Conservation (phyloP, 1,139 yeast species). For the Protomyces gravidus region DNA sequence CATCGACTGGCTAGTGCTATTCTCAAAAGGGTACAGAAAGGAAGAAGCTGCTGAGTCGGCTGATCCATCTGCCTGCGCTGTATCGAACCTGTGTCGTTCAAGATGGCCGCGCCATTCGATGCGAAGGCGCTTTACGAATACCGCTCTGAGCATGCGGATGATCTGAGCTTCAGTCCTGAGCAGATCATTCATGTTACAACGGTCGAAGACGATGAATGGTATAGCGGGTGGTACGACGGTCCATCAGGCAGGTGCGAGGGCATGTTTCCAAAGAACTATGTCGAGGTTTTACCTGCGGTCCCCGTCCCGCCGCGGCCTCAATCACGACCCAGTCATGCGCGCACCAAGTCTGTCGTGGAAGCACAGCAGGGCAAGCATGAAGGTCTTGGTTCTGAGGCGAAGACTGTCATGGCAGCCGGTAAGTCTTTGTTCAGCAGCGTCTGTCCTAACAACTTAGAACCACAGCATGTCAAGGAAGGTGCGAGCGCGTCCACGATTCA, state of each 20-base stretch:
- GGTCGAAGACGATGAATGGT: conserved; percentile 90
- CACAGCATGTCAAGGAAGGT: no score
- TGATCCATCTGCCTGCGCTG: no score
- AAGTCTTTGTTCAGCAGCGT: no score
- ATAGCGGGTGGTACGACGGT: conserved; percentile 58
- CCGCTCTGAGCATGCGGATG: conserved; percentile 77
- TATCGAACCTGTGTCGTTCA: no score
- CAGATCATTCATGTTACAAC: conserved; percentile 68
- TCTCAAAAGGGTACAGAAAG: no score
- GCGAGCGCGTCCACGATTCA: no score
- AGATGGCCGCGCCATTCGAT: conserved; percentile 13
- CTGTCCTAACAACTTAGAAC: no score
- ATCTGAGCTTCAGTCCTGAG: conserved; percentile 63
- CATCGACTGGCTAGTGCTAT: no score
- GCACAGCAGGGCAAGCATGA: conserved; percentile 26
- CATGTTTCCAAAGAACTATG: conserved; percentile 85
- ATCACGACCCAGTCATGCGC: not conserved
- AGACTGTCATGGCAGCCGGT: no score
- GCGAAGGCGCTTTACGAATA: conserved; percentile 59
- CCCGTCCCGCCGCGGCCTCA: conserved; percentile 33
- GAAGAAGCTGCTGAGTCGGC: no score
- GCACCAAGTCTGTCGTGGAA: conserved; percentile 13
- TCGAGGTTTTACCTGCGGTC: conserved; percentile 44
- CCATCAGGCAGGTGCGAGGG: conserved; percentile 51
- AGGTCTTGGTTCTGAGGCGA: conserved; percentile 30